A percentile compares a stretch with the other conserved stretches of the same genome.
Evolutionary conservation across 345 rosid species (phyloP).

Genomic region (Draba incana): DNA sequence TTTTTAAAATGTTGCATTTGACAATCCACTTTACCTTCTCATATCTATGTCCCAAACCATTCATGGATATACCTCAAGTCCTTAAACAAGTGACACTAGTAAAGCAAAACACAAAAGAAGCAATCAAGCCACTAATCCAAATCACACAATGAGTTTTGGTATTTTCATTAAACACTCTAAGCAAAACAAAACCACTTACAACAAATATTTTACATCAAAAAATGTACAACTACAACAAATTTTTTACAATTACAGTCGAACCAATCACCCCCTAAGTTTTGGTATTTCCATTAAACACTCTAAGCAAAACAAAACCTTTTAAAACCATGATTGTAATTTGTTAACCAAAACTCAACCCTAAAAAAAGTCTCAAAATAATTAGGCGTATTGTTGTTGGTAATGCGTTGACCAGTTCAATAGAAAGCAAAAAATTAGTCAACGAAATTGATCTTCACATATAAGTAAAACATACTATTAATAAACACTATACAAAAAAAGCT

Average conservation of each 20-base stretch:
- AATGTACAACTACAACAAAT: too few species aligned
- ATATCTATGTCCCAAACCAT: too few species aligned
- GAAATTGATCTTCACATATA: not conserved
- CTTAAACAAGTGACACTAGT: not conserved
- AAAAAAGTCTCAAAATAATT: not conserved
- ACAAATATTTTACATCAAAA: too few species aligned
- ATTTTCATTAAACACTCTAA: too few species aligned
- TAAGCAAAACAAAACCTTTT: too few species aligned
- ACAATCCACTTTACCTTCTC: not conserved
- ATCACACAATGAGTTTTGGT: too few species aligned
- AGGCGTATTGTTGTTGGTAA: constrained; percentile 13
- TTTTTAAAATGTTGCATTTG: not conserved
- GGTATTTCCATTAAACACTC: too few species aligned
- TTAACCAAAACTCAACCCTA: constrained; percentile 2
- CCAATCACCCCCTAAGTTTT: too few species aligned
- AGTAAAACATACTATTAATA: not conserved
- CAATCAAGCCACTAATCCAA: not conserved
- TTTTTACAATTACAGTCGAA: too few species aligned
- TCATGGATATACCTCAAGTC: not conserved
- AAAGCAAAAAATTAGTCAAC: constrained; percentile 1
- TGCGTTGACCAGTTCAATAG: not conserved
- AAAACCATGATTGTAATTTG: not conserved
- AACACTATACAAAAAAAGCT: not conserved
- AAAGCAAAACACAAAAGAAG: not conserved
- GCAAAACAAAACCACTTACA: too few species aligned